These are phyloP conservation scores for Sinapis alba DNA, from an alignment of 441 rosid genomes.

Conservation along the genomic window DNA sequence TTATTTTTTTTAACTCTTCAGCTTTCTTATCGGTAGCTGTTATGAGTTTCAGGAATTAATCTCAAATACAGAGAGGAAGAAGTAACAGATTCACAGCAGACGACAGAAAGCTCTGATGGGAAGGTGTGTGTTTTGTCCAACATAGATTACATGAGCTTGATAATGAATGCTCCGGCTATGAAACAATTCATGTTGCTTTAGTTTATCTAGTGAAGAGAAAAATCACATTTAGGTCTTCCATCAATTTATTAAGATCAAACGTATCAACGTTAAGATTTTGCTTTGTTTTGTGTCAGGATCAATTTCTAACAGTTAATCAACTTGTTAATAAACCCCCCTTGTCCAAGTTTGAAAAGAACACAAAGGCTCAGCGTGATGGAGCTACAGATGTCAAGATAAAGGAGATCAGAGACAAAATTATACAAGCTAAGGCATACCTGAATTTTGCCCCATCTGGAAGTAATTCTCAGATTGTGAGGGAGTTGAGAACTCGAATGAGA, in stretches of 20 bases:
- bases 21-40: slow-evolving; percentile 24
- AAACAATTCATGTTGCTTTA: neutral
- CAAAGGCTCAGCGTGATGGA: slow-evolving; percentile 38
- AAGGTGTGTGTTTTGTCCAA: slow-evolving; percentile 47
- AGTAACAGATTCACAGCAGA: slow-evolving; percentile 38
- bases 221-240: neutral
- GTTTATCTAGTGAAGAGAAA: slow-evolving; percentile 6
- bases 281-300: slow-evolving; percentile 49
- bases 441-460: slow-evolving; percentile 68
- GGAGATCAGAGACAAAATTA: slow-evolving; percentile 77
- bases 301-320: slow-evolving; percentile 32
- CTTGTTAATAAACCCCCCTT: slow-evolving; percentile 41
- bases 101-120: slow-evolving; percentile 33
- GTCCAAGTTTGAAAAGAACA: slow-evolving; percentile 32
- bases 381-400: slow-evolving; percentile 63
- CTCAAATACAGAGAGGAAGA: slow-evolving; percentile 41
- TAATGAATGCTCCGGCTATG: slow-evolving; percentile 13
- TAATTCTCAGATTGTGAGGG: slow-evolving; percentile 73
- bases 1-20: slow-evolving; percentile 8
- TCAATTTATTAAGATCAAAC: slow-evolving; percentile 2
- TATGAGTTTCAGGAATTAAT: slow-evolving; percentile 50
- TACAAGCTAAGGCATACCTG: slow-evolving; percentile 81
- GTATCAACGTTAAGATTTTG: neutral
- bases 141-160: slow-evolving; percentile 1
- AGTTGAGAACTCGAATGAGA: slow-evolving; percentile 70